A percentile compares a stretch with the other conserved stretches of the same genome.
phyloP scores from a whole-genome alignment of 495 filamentous ascomycete genomes.

The Tetracladium marchalianum region DNA sequence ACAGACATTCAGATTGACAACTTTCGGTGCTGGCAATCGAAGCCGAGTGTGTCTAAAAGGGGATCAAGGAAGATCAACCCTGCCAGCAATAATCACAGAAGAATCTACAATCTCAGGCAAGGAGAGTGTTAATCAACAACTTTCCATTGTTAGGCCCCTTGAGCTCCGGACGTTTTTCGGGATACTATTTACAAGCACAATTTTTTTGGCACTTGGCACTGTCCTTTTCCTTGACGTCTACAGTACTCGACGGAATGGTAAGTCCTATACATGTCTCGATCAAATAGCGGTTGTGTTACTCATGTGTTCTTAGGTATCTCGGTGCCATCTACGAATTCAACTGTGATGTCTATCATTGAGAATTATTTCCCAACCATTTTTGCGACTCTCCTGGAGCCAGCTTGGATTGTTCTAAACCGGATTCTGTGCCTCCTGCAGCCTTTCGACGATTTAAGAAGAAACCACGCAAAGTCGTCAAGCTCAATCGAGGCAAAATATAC shows the following conservation, averaged over 20 bases:
- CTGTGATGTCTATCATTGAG: conserved; percentile 29
- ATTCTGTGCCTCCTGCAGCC: conserved; percentile 33
- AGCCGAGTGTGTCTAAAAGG: neutral
- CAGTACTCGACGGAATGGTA: neutral
- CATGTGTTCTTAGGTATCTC: conserved; percentile 24
- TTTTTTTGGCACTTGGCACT: neutral
- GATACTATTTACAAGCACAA: neutral
- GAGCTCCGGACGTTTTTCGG: neutral
- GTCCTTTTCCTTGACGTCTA: conserved; percentile 1
- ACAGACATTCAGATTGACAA: no score
- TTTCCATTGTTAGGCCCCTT: neutral
- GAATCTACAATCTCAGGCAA: neutral
- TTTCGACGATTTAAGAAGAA: conserved; percentile 28
- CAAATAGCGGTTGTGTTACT: neutral
- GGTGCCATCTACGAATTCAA: conserved; percentile 23
- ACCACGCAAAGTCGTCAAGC: conserved; percentile 16
- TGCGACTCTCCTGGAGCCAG: conserved; percentile 34
- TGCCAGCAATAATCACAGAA: neutral
- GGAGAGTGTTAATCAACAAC: neutral
- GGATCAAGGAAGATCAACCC: neutral
- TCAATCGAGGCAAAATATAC: conserved; percentile 32
- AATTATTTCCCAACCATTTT: conserved; percentile 35
- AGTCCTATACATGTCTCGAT: neutral
- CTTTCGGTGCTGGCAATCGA: no score
- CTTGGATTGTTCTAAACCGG: conserved; percentile 34